Conservation (phyloP, 352 stramenopile genomes). For the Phytophthora sp. region DNA sequence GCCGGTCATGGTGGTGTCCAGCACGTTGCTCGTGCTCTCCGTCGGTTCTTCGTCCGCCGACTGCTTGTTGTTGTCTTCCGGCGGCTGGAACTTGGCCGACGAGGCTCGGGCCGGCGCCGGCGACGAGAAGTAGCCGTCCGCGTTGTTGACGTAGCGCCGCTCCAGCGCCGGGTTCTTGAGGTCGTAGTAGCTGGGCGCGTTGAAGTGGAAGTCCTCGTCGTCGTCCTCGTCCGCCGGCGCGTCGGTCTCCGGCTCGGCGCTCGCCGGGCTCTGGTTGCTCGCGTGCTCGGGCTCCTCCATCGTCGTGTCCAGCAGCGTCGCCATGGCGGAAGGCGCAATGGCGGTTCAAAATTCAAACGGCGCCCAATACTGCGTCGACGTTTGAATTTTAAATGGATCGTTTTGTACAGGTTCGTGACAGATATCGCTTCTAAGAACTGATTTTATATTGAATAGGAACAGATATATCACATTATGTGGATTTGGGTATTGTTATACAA, state of each 20-base stretch:
- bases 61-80: background rate
- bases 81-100: background rate
- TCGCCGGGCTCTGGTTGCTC: slow-evolving; percentile 8
- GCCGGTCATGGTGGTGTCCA: slow-evolving; percentile 51
- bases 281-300: slow-evolving; percentile 40
- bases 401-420: too few relatives aligned
- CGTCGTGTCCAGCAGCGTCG: slow-evolving; percentile 44
- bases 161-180: slow-evolving; percentile 76
- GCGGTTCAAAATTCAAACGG: slow-evolving; percentile 33
- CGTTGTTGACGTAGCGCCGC: slow-evolving; percentile 83
- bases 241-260: slow-evolving; percentile 30
- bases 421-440: too few relatives aligned
- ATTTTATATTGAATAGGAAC: too few relatives aligned
- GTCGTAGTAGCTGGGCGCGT: slow-evolving; percentile 86
- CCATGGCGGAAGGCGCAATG: slow-evolving; percentile 22
- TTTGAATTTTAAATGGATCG: background rate
- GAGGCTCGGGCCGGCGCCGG: slow-evolving; percentile 21
- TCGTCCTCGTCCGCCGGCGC: slow-evolving; percentile 40
- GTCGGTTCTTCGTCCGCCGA: background rate
- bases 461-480: too few relatives aligned
- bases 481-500: background rate
- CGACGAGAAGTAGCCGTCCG: slow-evolving; percentile 82
- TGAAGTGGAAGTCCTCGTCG: slow-evolving; percentile 78
- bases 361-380: background rate
- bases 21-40: slow-evolving; percentile 32